Conservation (phyloP, 2,329 filamentous ascomycete genomes). For the Colletotrichum phormii region DNA sequence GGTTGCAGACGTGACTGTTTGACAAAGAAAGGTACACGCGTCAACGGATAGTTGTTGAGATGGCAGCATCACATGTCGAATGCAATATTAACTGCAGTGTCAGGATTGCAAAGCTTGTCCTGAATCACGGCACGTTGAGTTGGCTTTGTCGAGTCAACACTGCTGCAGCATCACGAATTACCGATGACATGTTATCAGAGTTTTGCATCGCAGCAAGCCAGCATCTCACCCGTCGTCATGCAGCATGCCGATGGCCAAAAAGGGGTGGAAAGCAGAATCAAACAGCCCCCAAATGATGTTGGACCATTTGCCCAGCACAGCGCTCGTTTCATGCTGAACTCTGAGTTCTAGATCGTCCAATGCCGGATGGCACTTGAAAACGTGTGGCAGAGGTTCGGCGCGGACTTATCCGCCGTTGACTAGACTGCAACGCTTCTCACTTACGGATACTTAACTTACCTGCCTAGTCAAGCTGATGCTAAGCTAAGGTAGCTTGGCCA, state of each 20-base stretch:
- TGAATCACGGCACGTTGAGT: neutral
- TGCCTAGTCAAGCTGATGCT: too few relatives aligned
- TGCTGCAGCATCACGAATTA: neutral
- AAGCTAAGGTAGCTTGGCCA: neutral
- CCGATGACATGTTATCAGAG: neutral
- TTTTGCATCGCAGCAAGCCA: neutral
- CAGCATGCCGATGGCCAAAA: neutral
- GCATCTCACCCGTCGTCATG: neutral
- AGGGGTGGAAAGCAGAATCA: neutral
- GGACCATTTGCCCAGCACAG: neutral
- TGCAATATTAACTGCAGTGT: neutral
- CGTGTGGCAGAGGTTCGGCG: neutral
- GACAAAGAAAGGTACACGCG: neutral
- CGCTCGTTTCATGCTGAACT: constrained; percentile 2
- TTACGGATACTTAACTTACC: neutral
- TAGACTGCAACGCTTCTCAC: neutral
- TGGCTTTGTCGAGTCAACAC: neutral
- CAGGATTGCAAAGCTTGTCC: neutral
- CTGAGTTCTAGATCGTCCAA: constrained; percentile 2
- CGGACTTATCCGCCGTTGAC: neutral
- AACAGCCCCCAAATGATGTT: neutral
- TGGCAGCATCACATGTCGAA: neutral
- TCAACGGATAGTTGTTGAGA: neutral
- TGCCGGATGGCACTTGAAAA: constrained; percentile 2
- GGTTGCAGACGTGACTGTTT: neutral